Conservation (phyloP, 2,329 filamentous ascomycete species). For the Curvularia eragrostidis region DNA sequence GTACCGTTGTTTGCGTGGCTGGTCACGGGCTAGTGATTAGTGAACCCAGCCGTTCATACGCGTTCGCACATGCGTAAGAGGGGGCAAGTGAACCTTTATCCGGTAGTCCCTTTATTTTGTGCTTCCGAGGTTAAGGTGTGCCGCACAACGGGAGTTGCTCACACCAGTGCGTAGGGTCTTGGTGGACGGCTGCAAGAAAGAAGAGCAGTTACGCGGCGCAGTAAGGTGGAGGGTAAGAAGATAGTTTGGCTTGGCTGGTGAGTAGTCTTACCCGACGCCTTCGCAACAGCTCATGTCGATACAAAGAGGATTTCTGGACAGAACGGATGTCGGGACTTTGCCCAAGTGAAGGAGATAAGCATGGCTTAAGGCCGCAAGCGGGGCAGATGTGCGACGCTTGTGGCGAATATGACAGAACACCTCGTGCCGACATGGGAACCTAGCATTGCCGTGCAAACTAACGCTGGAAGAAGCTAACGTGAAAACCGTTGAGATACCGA, state of each 20-base stretch:
- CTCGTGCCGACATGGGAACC: neutral
- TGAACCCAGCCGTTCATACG: neutral
- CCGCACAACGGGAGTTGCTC: neutral
- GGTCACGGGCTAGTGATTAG: neutral
- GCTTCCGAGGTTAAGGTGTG: neutral
- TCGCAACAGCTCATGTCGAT: neutral
- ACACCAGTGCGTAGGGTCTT: neutral
- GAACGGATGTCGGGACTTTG: neutral
- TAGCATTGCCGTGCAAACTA: neutral
- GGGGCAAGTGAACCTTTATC: neutral
- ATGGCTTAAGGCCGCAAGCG: neutral
- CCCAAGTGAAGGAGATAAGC: neutral
- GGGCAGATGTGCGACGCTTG: neutral
- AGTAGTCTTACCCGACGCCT: neutral
- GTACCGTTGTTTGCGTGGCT: constrained; percentile 3
- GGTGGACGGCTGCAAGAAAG: neutral
- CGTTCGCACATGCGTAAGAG: neutral
- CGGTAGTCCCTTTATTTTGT: neutral
- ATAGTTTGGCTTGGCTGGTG: neutral
- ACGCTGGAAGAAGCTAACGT: neutral
- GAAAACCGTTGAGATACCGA: neutral
- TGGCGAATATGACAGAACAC: constrained; percentile 6
- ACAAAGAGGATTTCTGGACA: neutral
- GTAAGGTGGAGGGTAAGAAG: neutral
- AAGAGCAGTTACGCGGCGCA: neutral